Base-by-base conservation (phyloP, 1,139 yeast genomes). In the Candida tropicalis region DNA sequence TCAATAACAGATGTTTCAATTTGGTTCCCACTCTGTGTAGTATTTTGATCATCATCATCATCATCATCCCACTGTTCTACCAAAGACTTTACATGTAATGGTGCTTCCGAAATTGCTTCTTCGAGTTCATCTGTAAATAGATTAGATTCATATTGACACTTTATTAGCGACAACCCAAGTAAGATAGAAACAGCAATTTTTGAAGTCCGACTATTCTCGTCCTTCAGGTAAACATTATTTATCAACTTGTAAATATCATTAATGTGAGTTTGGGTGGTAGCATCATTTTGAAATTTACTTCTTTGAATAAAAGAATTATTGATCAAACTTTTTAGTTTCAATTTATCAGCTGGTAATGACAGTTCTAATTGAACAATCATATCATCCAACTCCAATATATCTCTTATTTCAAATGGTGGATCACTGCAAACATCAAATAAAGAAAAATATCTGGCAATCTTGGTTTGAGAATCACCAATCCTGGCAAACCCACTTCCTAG, bases 341-440 rank as follows among this genome's bases (percentile, higher is more conserved):
- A 53, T 0, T 55, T 60, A 38, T 67, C 62, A 2, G 56, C 49
- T 4, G 54, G 49, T 50, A 67, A 74, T 49, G 68, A 73, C 2
- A 54, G 62, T 15, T 59, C 55, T 26, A 81, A 57, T 49, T 81
- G 84, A 3, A 62, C 65, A 20, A 81, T 48, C 83, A 81, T 75
- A 17, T 73, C 64, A 42, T 77, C 80, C 28, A 78, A 60, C 49
- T 79, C 83, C 1, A 55, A 54, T 3, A 75, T 45, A 38, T 72
- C 70, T 3, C 53, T 45, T 2, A 75, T 54, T 3, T 41, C 33
- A 4, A 51, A 42, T 1, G 73, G 71, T 8, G 59, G 45, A 9
- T 47, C 48, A 5, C 48, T 43, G 4, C 63, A 56, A 6, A 68
- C 51, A 17, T 65, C 63, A 20, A 60, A 47, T 42, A 75, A 49